Percentiles rank a stretch among this genome's conserved stretches.
phyloP scores from a whole-genome alignment of 2,329 filamentous ascomycete genomes.

The Xylariaceae sp. region DNA sequence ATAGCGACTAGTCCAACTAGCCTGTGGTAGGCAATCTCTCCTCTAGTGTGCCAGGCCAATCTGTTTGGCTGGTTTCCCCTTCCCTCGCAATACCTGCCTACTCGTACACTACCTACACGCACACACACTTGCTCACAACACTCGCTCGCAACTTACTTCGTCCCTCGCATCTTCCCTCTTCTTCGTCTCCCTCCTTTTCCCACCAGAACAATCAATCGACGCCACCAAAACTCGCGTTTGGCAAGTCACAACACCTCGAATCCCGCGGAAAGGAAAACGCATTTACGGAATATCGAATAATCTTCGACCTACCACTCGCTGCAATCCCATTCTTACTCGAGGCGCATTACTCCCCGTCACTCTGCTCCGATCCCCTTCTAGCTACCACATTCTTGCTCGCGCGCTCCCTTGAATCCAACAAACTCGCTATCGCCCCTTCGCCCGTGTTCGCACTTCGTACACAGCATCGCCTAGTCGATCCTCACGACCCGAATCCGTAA shows the following conservation, averaged over 20 bases:
- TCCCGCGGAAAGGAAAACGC: slow-evolving; percentile 21
- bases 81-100: slow-evolving; percentile 18
- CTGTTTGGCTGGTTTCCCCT: slow-evolving; percentile 29
- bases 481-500: slow-evolving; percentile 11
- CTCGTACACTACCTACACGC: slow-evolving; percentile 15
- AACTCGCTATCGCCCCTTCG: slow-evolving; percentile 12
- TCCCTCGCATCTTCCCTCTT: slow-evolving; percentile 20
- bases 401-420: slow-evolving; percentile 19
- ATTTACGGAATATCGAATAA: slow-evolving; percentile 22
- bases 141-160: slow-evolving; percentile 14
- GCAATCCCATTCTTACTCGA: slow-evolving; percentile 25
- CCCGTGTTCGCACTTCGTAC: slow-evolving; percentile 13
- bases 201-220: slow-evolving; percentile 22
- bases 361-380: slow-evolving; percentile 18
- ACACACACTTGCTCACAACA: slow-evolving; percentile 14
- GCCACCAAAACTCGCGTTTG: slow-evolving; percentile 17
- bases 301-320: slow-evolving; percentile 21
- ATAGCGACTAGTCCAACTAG: slow-evolving; percentile 1
- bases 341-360: slow-evolving; percentile 25
- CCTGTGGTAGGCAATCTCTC: slow-evolving; percentile 16
- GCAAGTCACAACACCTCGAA: slow-evolving; percentile 22
- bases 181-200: slow-evolving; percentile 25
- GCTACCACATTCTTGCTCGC: slow-evolving; percentile 22
- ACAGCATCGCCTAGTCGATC: slow-evolving; percentile 18
- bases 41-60: slow-evolving; percentile 9